Conservation (phyloP, 2,329 filamentous ascomycete genomes). For the Magnaporthiopsis rhizophila region DNA sequence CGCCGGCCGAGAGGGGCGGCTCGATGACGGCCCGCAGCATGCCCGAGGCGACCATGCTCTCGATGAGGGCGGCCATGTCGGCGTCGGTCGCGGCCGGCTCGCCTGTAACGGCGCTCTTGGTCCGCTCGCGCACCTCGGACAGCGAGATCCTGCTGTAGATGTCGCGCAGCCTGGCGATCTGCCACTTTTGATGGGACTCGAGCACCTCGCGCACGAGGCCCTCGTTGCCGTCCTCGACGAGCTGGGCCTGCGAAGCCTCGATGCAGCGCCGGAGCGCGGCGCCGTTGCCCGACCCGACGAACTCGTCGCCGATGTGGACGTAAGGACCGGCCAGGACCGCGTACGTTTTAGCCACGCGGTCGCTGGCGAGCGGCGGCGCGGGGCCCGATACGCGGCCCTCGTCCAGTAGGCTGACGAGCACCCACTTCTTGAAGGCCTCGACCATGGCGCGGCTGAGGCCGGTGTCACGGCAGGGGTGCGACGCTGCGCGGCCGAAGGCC, state of each 20-base stretch:
- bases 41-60: constrained; percentile 46
- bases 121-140: constrained; percentile 40
- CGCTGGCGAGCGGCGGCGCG: constrained; percentile 48
- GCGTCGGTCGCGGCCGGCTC: constrained; percentile 30
- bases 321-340: constrained; percentile 60
- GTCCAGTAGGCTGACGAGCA: constrained; percentile 66
- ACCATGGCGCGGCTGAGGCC: constrained; percentile 70
- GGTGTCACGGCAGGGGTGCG: constrained; percentile 55
- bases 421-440: constrained; percentile 88
- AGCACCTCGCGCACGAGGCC: constrained; percentile 64
- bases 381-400: constrained; percentile 47
- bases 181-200: constrained; percentile 64
- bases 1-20: constrained; percentile 22
- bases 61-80: constrained; percentile 38
- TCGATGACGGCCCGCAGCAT: constrained; percentile 47
- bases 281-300: constrained; percentile 43
- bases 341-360: constrained; percentile 46
- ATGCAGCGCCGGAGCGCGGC: constrained; percentile 56
- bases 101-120: constrained; percentile 47
- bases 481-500: constrained; percentile 57
- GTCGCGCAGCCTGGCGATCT: constrained; percentile 63
- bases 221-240: constrained; percentile 61
- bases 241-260: constrained; percentile 47
- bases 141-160: constrained; percentile 59
- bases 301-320: constrained; percentile 59